phyloP scores from a whole-genome alignment of 202 grass and related monocot genomes.

The Elaeis oleifera region DNA sequence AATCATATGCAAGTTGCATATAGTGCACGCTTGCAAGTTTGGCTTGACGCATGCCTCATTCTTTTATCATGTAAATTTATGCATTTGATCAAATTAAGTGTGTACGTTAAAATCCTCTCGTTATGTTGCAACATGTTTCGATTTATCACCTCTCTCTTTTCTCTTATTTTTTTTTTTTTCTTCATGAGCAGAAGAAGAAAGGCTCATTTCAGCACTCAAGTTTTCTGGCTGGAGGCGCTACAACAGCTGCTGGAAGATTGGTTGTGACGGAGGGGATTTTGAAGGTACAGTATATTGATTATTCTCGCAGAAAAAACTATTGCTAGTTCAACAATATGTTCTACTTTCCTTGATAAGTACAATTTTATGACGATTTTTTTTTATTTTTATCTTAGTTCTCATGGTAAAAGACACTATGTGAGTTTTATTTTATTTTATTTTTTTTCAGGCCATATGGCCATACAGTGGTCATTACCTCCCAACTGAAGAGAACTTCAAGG shows the following conservation, averaged over 20 bases:
- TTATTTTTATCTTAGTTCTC: no score
- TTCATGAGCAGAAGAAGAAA: constrained; percentile 75
- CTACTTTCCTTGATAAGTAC: no score
- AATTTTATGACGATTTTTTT: no score
- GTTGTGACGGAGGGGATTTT: constrained; percentile 81
- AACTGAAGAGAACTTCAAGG: neutral
- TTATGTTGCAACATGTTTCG: no score
- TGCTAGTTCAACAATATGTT: no score
- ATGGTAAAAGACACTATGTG: neutral
- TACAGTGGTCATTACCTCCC: constrained; percentile 22
- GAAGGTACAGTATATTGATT: constrained; percentile 28
- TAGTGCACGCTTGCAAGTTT: no score
- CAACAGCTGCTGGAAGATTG: constrained; percentile 80
- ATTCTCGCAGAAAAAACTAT: neutral
- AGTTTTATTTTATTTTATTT: neutral
- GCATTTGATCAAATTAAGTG: no score
- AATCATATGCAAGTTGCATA: no score
- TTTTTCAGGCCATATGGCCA: constrained; percentile 3
- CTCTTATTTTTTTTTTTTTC: neutral
- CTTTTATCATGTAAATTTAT: no score
- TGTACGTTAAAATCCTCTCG: no score
- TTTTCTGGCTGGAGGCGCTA: constrained; percentile 82
- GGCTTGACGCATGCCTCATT: no score
- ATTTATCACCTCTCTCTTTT: no score
- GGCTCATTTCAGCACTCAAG: constrained; percentile 96